Evolutionary conservation across 176 grass and related monocot species (phyloP).

Genomic region (Oryza glaberrima): DNA sequence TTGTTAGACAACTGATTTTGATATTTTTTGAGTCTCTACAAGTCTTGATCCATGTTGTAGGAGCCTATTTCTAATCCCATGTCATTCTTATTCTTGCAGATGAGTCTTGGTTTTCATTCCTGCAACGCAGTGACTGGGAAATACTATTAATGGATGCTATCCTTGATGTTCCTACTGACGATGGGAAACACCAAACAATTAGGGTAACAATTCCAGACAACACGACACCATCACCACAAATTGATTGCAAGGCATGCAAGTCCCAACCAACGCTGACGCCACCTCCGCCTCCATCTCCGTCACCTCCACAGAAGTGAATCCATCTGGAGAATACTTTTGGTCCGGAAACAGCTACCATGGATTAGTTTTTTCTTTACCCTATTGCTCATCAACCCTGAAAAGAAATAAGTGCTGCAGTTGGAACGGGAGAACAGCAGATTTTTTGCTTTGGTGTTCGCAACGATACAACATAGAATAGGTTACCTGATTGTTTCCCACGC

Average conservation of each 20-base stretch:
- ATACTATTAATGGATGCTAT: constrained; percentile 82
- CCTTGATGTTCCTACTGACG: constrained; percentile 53
- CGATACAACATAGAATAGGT: neutral
- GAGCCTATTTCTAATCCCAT: neutral
- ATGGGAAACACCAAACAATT: constrained; percentile 59
- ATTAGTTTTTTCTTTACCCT: neutral
- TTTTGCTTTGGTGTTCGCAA: neutral
- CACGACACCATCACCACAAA: constrained; percentile 29
- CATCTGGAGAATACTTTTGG: neutral
- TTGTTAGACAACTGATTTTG: neutral
- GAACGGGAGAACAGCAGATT: neutral
- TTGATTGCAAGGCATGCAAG: constrained; percentile 55
- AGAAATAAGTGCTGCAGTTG: constrained; percentile 17
- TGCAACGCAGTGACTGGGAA: constrained; percentile 53
- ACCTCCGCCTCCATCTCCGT: neutral
- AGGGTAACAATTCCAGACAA: constrained; percentile 65
- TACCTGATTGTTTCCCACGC: neutral
- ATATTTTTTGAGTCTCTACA: neutral
- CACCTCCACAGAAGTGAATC: constrained; percentile 38
- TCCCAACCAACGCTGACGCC: constrained; percentile 10
- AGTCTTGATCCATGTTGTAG: neutral
- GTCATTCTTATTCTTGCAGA: constrained; percentile 34
- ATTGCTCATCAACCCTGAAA: neutral
- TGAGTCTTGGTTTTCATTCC: constrained; percentile 62
- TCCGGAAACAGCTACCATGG: constrained; percentile 3